Percentiles rank a stretch among this genome's conserved stretches.
phyloP scores from a whole-genome alignment of 352 stramenopile genomes.

The Phytopythium aichiense region DNA sequence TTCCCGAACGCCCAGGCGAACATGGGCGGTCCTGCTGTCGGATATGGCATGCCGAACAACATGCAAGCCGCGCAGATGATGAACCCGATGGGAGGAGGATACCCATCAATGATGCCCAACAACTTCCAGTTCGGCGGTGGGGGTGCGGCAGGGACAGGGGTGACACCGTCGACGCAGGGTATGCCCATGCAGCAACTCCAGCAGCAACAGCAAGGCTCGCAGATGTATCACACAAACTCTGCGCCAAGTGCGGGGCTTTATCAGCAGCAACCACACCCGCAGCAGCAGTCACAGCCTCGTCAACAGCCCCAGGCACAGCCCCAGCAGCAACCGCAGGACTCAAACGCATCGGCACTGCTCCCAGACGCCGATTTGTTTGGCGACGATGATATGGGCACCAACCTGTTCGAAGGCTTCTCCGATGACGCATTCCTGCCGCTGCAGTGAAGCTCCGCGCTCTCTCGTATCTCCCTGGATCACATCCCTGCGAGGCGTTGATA shows the following conservation, averaged over 20 bases:
- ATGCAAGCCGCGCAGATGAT: constrained; percentile 52
- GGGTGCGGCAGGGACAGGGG: background rate
- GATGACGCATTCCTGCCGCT: constrained; percentile 60
- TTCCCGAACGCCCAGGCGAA: constrained; percentile 23
- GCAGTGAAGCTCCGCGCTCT: background rate
- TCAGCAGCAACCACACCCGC: constrained; percentile 14
- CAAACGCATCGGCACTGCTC: constrained; percentile 16
- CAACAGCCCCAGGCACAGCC: constrained; percentile 19
- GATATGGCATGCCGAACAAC: constrained; percentile 19
- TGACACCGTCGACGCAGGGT: background rate
- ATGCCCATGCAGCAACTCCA: constrained; percentile 15
- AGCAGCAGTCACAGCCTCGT: constrained; percentile 14
- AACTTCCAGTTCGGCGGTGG: constrained; percentile 36
- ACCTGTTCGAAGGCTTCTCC: constrained; percentile 73
- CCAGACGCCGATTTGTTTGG: constrained; percentile 35
- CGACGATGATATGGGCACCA: constrained; percentile 29
- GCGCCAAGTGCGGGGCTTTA: background rate
- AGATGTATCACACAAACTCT: constrained; percentile 1
- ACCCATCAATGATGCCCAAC: constrained; percentile 26
- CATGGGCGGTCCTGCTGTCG: constrained; percentile 15
- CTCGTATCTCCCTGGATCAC: background rate
- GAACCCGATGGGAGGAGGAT: constrained; percentile 40
- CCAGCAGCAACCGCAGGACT: constrained; percentile 14
- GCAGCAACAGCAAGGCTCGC: constrained; percentile 13
- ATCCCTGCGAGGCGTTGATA: constrained; percentile 25